Evolutionary conservation across 495 filamentous ascomycete species (phyloP).

Genomic region (Aspergillus carlsbadensis): DNA sequence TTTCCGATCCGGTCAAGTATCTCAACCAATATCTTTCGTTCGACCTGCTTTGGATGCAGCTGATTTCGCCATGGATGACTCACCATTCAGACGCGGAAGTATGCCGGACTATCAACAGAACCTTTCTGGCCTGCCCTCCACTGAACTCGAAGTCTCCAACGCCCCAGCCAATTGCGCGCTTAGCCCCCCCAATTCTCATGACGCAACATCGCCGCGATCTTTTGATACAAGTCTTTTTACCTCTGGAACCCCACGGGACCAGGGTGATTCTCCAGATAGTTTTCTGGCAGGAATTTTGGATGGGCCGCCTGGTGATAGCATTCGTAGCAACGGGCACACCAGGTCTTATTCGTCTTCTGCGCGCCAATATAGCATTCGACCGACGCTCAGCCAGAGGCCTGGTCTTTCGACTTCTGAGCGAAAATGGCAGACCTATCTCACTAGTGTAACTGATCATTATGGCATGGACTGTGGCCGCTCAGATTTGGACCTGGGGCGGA

Average conservation of each 20-base stretch:
- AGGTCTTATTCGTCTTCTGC: not conserved
- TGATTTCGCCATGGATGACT: conserved; percentile 11
- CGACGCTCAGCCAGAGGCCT: conserved; percentile 3
- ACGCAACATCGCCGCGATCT: conserved; percentile 13
- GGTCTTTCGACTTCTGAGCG: conserved; percentile 25
- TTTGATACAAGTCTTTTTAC: conserved; percentile 5
- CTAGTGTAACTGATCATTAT: conserved; percentile 49
- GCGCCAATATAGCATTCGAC: not conserved
- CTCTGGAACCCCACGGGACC: not conserved
- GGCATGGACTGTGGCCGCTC: conserved; percentile 68
- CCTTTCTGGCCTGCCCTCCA: conserved; percentile 17
- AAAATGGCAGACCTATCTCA: conserved; percentile 44
- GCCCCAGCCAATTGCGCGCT: conserved; percentile 1
- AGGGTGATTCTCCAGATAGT: conserved; percentile 2
- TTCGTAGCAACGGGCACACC: not conserved
- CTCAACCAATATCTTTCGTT: conserved; percentile 39
- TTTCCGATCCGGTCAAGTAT: conserved; percentile 31
- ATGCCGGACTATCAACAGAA: not conserved
- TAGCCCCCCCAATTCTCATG: conserved; percentile 14
- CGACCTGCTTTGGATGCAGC: conserved; percentile 28
- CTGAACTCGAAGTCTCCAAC: conserved; percentile 5
- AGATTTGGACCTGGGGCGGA: conserved; percentile 66
- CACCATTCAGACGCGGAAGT: conserved; percentile 1
- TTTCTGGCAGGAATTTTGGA: conserved; percentile 15
- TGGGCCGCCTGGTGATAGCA: conserved; percentile 2